Conservation (phyloP, 2,329 filamentous ascomycete species). For the Pseudocercospora vitis region DNA sequence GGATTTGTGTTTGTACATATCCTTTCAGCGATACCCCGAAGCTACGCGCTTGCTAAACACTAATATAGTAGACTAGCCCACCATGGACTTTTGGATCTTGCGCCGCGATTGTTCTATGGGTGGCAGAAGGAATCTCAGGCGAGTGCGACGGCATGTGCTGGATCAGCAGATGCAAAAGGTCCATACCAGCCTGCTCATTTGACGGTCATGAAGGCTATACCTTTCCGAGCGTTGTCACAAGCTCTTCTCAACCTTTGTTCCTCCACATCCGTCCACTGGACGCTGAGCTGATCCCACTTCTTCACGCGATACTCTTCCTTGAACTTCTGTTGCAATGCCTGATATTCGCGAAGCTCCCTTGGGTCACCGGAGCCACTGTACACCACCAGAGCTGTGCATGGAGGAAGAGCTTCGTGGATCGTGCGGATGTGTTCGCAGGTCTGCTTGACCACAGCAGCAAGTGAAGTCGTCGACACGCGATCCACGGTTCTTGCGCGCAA, state of each 20-base stretch:
- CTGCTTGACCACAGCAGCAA: slow-evolving; percentile 50
- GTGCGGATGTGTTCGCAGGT: slow-evolving; percentile 54
- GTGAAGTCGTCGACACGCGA: slow-evolving; percentile 25
- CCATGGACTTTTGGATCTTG: no score
- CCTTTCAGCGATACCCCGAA: slow-evolving; percentile 2
- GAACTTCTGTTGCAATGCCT: slow-evolving; percentile 57
- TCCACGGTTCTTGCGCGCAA: slow-evolving; percentile 29
- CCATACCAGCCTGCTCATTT: slow-evolving; percentile 44
- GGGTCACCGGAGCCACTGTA: slow-evolving; percentile 66
- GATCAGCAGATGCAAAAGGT: not conserved
- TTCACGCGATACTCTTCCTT: slow-evolving; percentile 58
- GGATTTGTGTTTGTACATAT: not conserved
- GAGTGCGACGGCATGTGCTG: no score
- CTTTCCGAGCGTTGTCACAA: slow-evolving; percentile 57
- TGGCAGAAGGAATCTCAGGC: not conserved
- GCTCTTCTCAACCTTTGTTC: slow-evolving; percentile 60
- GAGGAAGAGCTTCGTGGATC: slow-evolving; percentile 58
- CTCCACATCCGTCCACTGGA: slow-evolving; percentile 65
- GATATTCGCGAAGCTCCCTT: slow-evolving; percentile 56
- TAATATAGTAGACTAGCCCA: not conserved
- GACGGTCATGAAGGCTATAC: slow-evolving; percentile 60
- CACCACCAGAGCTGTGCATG: slow-evolving; percentile 61
- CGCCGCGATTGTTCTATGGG: no score
- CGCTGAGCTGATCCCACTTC: slow-evolving; percentile 63
- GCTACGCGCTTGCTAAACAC: not conserved